Evolutionary conservation across 805 yeast species (phyloP), one percentile per base, ranked within the genome.

Genomic region (Candida montana): DNA sequence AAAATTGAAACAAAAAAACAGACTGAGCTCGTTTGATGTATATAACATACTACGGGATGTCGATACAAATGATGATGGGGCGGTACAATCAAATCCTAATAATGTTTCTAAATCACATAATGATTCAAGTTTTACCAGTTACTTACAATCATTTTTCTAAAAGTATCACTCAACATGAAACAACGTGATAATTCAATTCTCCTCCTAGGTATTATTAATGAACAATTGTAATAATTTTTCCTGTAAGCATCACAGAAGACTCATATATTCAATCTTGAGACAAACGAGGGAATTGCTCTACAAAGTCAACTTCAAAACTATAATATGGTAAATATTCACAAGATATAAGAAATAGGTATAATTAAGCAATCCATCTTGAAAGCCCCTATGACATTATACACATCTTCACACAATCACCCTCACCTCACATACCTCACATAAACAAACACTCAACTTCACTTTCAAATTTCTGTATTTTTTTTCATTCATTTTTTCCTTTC

Each of bases 21-120:
- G 55, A 23, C 45, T 45, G 32, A 51, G 57, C 12, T 52, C 59
- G 7, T 42, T 48, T 36, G 59, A 54, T 32, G 51, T 56, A 24
- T 56, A 46, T 31, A 49, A 45, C 17, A 50, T 55, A 30, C 39
- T 54, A 28, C 43, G 44, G 29, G 48, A 54, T 28, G 40, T 45
- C 10, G 35, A 42, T 15, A 3, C 13, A 13, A n/a, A 7, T 31
- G 33, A 33, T 3, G 20, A 24, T 15, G 33, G 37, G 7, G 39
- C 47, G 13, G 37, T 28, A 7, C 27, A 11, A 10, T 17, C 28
- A 11, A 16, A 34, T 34, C 5, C 26, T 24, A 40, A 42, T 5
- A 37, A 35, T 12, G 26, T 23, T n/a, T n/a, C n/a, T n/a, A n/a
- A n/a, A n/a, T n/a, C n/a, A n/a, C n/a, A 41, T 3, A 30, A 34